Conservation (phyloP, 192 early-diverging fungal species). For the Chytriomyces hyalinus region DNA sequence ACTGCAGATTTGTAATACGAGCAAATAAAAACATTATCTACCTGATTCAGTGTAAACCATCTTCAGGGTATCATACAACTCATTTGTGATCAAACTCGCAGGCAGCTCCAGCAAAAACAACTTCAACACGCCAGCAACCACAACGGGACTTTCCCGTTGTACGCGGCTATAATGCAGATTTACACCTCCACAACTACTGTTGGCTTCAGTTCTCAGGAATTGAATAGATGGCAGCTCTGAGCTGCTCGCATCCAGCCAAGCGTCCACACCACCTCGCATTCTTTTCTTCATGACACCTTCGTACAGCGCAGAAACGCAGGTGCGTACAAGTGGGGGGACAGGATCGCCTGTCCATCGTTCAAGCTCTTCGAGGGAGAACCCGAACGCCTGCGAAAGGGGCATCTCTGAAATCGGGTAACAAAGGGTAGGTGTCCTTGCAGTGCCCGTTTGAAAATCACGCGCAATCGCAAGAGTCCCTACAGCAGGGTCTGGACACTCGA, state of each 20-base stretch:
- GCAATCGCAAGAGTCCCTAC: slow-evolving; percentile 32
- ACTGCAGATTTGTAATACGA: too few species aligned
- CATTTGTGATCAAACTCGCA: slow-evolving; percentile 30
- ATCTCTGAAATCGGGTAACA: neutral
- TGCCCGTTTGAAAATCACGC: slow-evolving; percentile 37
- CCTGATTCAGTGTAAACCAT: slow-evolving; percentile 37
- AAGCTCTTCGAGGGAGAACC: slow-evolving; percentile 41
- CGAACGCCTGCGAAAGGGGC: slow-evolving; percentile 42
- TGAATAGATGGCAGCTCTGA: slow-evolving; percentile 43
- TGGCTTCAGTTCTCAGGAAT: slow-evolving; percentile 46
- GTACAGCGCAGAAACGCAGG: slow-evolving; percentile 37
- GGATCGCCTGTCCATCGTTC: slow-evolving; percentile 15
- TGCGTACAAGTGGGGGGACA: slow-evolving; percentile 40
- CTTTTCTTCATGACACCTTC: slow-evolving; percentile 24
- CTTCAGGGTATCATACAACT: slow-evolving; percentile 41
- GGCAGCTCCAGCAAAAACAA: slow-evolving; percentile 45
- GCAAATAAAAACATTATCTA: too few species aligned
- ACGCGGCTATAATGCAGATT: slow-evolving; percentile 9
- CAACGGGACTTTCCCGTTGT: slow-evolving; percentile 17
- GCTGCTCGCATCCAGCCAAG: slow-evolving; percentile 41
- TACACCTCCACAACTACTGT: slow-evolving; percentile 9
- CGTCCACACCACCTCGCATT: slow-evolving; percentile 35
- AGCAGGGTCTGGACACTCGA: slow-evolving; percentile 32
- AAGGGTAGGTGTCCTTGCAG: slow-evolving; percentile 26
- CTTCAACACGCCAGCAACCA: slow-evolving; percentile 43